Conservation (phyloP, 176 grass and related monocot species). For the Bonia amplexicaulis region DNA sequence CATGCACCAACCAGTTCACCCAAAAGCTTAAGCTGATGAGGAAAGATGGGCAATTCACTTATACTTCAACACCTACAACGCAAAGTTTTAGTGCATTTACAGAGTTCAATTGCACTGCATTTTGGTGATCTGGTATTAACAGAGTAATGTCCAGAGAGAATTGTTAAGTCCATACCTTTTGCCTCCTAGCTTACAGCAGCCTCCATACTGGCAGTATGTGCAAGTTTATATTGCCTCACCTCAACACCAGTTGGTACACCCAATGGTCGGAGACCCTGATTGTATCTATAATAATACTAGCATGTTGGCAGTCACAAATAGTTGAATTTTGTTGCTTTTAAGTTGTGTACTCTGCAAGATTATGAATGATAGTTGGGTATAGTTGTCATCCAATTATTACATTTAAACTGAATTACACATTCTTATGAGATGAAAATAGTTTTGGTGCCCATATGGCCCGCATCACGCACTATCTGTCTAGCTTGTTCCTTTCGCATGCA, state of each 20-base stretch:
- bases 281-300: not conserved
- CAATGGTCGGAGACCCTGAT: not conserved
- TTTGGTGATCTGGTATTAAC: not conserved
- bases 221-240: conserved; percentile 7
- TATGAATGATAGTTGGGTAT: not conserved
- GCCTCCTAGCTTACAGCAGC: not conserved
- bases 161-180: not conserved
- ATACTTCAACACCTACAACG: not conserved
- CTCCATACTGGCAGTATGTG: not conserved
- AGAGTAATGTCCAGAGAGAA: not conserved
- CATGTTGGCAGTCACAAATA: not conserved
- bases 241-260: not conserved
- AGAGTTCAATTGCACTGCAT: not conserved
- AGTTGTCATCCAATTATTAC: not conserved
- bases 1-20: too few species aligned
- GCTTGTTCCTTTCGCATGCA: not conserved
- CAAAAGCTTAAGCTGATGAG: too few species aligned
- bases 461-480: not conserved
- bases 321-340: not conserved
- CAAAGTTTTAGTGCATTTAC: not conserved
- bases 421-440: not conserved
- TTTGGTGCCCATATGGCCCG: not conserved
- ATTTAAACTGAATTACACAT: not conserved
- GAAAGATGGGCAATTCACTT: too few species aligned
- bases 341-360: not conserved